Evolutionary conservation across 2,329 filamentous ascomycete genomes (phyloP).

Genomic region (Cucurbitaria berberidis): DNA sequence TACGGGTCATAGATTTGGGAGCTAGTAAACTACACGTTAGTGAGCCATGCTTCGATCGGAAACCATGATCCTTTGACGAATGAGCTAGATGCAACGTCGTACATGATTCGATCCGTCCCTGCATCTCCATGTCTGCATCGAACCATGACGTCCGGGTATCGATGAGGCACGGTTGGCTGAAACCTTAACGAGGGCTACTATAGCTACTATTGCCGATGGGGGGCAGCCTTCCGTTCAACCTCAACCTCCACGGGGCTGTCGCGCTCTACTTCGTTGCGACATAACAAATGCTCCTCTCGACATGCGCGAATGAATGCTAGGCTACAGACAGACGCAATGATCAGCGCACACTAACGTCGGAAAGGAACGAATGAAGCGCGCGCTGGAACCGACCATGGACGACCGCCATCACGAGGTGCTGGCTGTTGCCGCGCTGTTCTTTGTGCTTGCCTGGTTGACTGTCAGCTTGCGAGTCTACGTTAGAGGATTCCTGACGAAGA

Average conservation of each 20-base stretch:
- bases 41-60: background rate
- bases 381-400: slow-evolving; percentile 15
- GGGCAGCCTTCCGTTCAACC: too few species aligned
- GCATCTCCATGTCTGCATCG: background rate
- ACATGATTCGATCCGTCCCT: slow-evolving; percentile 8
- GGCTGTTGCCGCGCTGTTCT: slow-evolving; percentile 46
- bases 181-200: too few species aligned
- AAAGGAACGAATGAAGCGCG: background rate
- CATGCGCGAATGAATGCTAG: background rate
- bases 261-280: background rate
- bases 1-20: background rate
- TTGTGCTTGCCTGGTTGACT: slow-evolving; percentile 47
- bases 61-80: slow-evolving; percentile 3
- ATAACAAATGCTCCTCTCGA: background rate
- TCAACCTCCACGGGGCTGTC: background rate
- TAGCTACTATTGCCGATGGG: too few species aligned
- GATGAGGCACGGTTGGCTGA: too few species aligned
- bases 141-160: background rate
- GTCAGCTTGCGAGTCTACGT: slow-evolving; percentile 49
- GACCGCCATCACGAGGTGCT: slow-evolving; percentile 31
- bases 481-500: slow-evolving; percentile 44
- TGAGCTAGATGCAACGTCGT: slow-evolving; percentile 3
- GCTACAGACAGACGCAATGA: background rate
- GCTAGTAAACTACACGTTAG: background rate
- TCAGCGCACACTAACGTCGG: background rate